Base-by-base conservation (phyloP, 257 asterid genomes). In the Nyctanthes arbortristis region DNA sequence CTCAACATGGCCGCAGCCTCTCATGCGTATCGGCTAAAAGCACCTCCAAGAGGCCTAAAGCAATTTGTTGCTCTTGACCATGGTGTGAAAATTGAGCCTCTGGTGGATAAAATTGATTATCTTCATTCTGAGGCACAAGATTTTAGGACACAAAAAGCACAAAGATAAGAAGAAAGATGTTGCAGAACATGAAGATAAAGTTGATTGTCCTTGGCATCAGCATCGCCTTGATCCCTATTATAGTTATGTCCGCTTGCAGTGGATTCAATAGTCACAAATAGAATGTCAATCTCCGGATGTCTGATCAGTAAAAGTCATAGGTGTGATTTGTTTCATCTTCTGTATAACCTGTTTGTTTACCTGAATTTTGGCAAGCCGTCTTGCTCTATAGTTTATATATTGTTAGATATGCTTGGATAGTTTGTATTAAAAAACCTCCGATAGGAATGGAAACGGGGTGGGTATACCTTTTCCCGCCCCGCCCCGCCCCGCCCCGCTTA, bases 121-220 rank as follows among this genome's bases (percentile, higher is more conserved):
- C 89, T 84, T 58, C 89, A 77, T 58, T 79, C 86, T 63, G 86
- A 84, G 95, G 96, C 97, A 25, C 97, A 88, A 78, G 97, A 90
- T 82, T 90, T 90, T 78, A 81, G 89, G 82, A 83, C 95, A 7
- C 91, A 83, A n/a, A n/a, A 69, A 96, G 97, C 71, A 90, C 96
- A 66, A 55, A 82, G 76, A 86, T 90, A 84, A 90, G 96, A 84
- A 85, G 96, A 70, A 88, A 83, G 81, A 90, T 90, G 91, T 66
- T 84, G 56, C 93, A 88, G 86, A 90, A 88, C 49, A 88, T 90
- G 97, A 90, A 88, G 85, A 84, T 88, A 75, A 90, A 90, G 91
- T 87, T 90, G 66, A 87, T 90, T 68, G 95, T 90, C 60, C 87
- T 90, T 43, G 97, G 76, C 57, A 86, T 90, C 56, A 81, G 88